Evolutionary conservation across 1,284 basidiomycete genomes (phyloP).

Genomic region (Ceratobasidium sp.): DNA sequence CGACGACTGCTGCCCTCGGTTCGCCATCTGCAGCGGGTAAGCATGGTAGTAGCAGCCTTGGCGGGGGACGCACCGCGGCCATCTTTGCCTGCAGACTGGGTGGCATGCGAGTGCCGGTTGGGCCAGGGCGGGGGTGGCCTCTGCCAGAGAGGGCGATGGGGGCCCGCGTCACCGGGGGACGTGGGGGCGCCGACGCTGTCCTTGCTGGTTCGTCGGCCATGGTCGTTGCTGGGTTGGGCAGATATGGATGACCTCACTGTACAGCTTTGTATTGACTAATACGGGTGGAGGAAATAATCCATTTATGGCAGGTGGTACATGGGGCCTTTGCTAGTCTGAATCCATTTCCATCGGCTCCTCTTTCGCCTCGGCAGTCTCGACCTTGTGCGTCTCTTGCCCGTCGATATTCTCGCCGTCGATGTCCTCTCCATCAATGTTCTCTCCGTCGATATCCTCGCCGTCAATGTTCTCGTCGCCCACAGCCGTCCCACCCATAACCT

Average conservation of each 20-base stretch:
- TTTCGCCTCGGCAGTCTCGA: slow-evolving; percentile 12
- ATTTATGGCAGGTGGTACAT: slow-evolving; percentile 13
- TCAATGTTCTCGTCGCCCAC: slow-evolving; percentile 2
- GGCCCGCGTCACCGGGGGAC: background rate
- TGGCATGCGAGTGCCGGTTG: slow-evolving; percentile 74
- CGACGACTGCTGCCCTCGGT: slow-evolving; percentile 57
- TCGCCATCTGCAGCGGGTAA: slow-evolving; percentile 63
- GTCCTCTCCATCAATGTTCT: slow-evolving; percentile 56
- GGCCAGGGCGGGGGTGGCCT: background rate
- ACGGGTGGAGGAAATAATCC: background rate
- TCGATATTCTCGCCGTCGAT: slow-evolving; percentile 60
- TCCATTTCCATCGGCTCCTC: slow-evolving; percentile 34
- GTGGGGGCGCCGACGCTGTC: slow-evolving; percentile 18
- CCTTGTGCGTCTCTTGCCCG: slow-evolving; percentile 49
- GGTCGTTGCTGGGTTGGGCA: slow-evolving; percentile 20
- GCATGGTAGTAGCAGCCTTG: slow-evolving; percentile 27
- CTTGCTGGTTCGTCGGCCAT: slow-evolving; percentile 37
- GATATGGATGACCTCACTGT: slow-evolving; percentile 24
- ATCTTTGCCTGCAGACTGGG: slow-evolving; percentile 93
- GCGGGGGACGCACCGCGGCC: slow-evolving; percentile 71
- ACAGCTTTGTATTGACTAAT: background rate
- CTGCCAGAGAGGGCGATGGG: background rate
- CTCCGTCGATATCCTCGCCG: slow-evolving; percentile 50
- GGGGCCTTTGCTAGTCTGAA: slow-evolving; percentile 2
- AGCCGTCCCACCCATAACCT: slow-evolving; percentile 55